These are phyloP conservation scores for Microdochium bolleyi DNA, from an alignment of 2,329 filamentous ascomycete species.

Conservation along the genomic window DNA sequence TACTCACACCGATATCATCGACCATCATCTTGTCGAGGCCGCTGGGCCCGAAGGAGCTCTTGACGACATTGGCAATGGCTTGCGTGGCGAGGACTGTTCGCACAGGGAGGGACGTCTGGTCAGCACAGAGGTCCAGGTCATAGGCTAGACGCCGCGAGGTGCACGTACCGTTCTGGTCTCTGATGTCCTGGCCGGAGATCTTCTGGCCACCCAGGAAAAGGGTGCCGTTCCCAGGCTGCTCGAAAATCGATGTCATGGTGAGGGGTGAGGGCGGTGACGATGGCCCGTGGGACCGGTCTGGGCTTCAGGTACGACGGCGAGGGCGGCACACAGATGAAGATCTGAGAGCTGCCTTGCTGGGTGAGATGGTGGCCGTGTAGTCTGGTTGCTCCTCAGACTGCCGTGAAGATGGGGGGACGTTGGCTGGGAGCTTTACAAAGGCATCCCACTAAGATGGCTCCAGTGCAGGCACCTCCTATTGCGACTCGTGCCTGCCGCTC, in stretches of 20 bases:
- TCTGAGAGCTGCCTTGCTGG: neutral
- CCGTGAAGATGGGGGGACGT: neutral
- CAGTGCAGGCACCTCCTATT: slow-evolving; percentile 1
- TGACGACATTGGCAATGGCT: slow-evolving; percentile 97
- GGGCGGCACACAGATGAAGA: neutral
- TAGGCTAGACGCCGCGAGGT: neutral
- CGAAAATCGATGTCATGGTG: slow-evolving; percentile 88
- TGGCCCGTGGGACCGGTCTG: neutral
- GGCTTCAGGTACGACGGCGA: neutral
- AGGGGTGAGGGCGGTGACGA: neutral
- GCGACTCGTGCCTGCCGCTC: neutral
- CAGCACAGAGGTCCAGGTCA: neutral
- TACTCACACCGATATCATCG: slow-evolving; percentile 86
- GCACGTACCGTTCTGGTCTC: slow-evolving; percentile 82
- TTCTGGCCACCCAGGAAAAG: slow-evolving; percentile 96
- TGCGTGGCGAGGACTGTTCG: slow-evolving; percentile 79
- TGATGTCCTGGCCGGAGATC: slow-evolving; percentile 92
- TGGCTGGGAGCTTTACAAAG: neutral
- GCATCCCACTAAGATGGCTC: neutral
- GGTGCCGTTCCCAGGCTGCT: slow-evolving; percentile 90
- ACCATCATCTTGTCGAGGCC: slow-evolving; percentile 99
- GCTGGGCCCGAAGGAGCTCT: slow-evolving; percentile 95
- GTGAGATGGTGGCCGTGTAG: neutral
- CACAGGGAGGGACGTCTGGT: slow-evolving; percentile 8
- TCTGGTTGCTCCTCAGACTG: neutral